Evolutionary conservation across 352 stramenopile species (phyloP).

Genomic region (Phytophthora nicotianae): DNA sequence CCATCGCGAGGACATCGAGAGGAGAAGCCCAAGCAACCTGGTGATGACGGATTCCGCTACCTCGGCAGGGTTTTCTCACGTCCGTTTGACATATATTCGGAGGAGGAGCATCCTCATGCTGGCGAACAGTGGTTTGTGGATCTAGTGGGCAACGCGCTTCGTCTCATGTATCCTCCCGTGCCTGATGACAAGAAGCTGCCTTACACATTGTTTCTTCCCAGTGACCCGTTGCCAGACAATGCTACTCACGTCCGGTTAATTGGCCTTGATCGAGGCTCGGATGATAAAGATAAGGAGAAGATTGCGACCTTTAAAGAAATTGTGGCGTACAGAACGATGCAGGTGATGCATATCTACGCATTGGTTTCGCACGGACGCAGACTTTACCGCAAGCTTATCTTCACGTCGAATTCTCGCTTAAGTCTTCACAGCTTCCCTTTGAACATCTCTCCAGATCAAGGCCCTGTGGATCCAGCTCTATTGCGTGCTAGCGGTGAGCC

Average conservation of each 20-base stretch:
- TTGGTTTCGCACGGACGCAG: conserved; percentile 96
- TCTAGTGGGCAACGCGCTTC: conserved; percentile 62
- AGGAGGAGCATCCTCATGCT: conserved; percentile 68
- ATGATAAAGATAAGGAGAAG: conserved; percentile 81
- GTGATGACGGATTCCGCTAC: conserved; percentile 61
- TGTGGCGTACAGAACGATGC: conserved; percentile 90
- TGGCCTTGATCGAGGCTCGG: conserved; percentile 67
- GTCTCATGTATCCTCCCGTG: conserved; percentile 72
- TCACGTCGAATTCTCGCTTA: conserved; percentile 95
- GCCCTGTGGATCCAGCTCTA: conserved; percentile 62
- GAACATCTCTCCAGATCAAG: conserved; percentile 64
- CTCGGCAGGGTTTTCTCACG: conserved; percentile 67
- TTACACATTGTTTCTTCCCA: conserved; percentile 76
- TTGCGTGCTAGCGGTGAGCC: conserved; percentile 71
- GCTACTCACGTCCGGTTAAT: conserved; percentile 63
- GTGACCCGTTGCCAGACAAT: conserved; percentile 48
- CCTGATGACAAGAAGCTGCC: conserved; percentile 84
- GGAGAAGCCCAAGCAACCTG: conserved; percentile 32
- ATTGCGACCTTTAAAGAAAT: conserved; percentile 97
- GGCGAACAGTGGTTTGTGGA: conserved; percentile 81
- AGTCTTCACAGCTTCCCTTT: conserved; percentile 93
- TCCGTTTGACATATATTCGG: conserved; percentile 80
- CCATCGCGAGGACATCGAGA: conserved; percentile 18
- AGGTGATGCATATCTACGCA: conserved; percentile 97
- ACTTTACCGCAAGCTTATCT: conserved; percentile 96